phyloP scores from a whole-genome alignment of 2,329 filamentous ascomycete species.

The Penicillium sp. region DNA sequence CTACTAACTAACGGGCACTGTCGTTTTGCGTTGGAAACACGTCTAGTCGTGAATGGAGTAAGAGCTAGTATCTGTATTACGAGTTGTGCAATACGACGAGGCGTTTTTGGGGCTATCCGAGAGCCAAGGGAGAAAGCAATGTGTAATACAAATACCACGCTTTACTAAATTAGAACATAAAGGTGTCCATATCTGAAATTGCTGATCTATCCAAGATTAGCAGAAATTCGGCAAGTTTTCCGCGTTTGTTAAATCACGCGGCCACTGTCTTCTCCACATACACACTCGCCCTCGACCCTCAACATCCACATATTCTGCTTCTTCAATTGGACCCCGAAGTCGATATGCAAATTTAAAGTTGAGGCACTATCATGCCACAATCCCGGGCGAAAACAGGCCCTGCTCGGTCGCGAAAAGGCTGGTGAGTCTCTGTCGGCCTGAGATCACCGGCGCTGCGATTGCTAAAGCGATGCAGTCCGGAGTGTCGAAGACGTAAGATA shows the following conservation, averaged over 20 bases:
- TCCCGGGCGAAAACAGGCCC: background rate
- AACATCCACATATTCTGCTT: background rate
- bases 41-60: background rate
- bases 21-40: background rate
- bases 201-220: background rate
- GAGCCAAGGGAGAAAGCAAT: no score
- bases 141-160: background rate
- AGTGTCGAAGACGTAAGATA: slow-evolving; percentile 23
- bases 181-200: background rate
- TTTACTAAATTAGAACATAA: background rate
- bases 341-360: no score
- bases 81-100: no score
- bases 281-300: background rate
- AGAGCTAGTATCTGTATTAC: background rate
- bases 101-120: no score
- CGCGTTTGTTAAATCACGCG: background rate
- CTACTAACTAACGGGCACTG: background rate
- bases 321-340: background rate
- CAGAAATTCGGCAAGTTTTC: background rate
- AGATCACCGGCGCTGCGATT: background rate
- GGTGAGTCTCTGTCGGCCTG: background rate
- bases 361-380: background rate
- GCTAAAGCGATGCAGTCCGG: slow-evolving; percentile 2
- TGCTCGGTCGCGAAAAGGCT: slow-evolving; percentile 5
- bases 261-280: background rate